Evolutionary conservation across 139 green algal species (phyloP).

Genomic region (Pleodorina starrii): DNA sequence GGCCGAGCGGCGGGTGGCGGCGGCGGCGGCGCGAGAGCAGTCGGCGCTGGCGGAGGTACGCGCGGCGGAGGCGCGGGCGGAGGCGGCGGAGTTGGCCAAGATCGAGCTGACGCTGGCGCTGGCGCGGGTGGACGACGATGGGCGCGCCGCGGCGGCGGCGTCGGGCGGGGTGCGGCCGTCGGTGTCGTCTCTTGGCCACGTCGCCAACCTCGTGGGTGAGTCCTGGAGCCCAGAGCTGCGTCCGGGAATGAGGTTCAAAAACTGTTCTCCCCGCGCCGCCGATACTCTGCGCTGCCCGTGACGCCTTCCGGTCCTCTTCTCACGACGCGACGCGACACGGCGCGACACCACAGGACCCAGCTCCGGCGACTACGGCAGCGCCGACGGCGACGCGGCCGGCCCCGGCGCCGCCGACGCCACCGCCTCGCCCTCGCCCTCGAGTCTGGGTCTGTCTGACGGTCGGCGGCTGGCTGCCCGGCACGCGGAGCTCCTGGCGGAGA

Average conservation of each 20-base stretch:
- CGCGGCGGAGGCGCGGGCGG: conserved; percentile 52
- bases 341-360: background rate
- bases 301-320: no score
- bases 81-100: conserved; percentile 65
- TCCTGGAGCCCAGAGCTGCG: background rate
- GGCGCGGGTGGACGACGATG: conserved; percentile 41
- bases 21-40: conserved; percentile 33
- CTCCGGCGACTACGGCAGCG: background rate
- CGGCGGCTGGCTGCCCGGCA: conserved; percentile 9
- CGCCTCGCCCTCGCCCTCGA: background rate
- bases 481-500: conserved; percentile 21
- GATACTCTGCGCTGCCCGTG: background rate
- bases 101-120: conserved; percentile 72
- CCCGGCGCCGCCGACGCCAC: background rate
- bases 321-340: no score
- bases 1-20: conserved; percentile 47
- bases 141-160: background rate
- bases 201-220: background rate
- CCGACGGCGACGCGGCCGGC: background rate
- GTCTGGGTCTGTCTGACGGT: background rate
- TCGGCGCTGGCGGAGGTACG: conserved; percentile 25
- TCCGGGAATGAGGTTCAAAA: background rate
- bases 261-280: background rate
- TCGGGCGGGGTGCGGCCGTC: background rate
- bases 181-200: conserved; percentile 12